Base-by-base conservation (phyloP, 2,329 filamentous ascomycete species). In the Coniochaeta sp. region DNA sequence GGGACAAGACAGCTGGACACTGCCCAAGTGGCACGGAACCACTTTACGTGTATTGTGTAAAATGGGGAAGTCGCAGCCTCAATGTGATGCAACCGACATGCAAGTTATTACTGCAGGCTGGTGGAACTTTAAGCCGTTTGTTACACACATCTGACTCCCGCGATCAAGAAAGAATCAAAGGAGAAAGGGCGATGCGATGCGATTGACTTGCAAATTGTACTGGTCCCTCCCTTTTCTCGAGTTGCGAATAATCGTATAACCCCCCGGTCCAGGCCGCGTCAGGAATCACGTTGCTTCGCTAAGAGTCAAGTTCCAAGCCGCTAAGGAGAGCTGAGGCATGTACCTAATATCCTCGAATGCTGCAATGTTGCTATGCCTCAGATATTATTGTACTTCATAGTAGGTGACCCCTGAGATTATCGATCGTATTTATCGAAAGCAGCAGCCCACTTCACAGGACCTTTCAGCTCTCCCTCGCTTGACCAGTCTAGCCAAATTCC, bases 61-160 rank as follows among this genome's bases (percentile, higher is more conserved):
- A n/a, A n/a, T n/a, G 38, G 38, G 20, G 18, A 42, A 42, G 38
- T 42, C 38, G 38, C 38, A 42, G 38, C 38, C 38, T 42, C 38
- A 24, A n/a, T n/a, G 38, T 26, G 10, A 22, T 42, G 38, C 38
- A 42, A 42, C 38, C 38, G n/a, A n/a, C n/a, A n/a, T n/a, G n/a
- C n/a, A n/a, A n/a, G n/a, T n/a, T n/a, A n/a, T n/a, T n/a, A n/a
- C n/a, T n/a, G n/a, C n/a, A n/a, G n/a, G n/a, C n/a, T n/a, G n/a
- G n/a, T n/a, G n/a, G n/a, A n/a, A n/a, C n/a, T n/a, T n/a, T n/a
- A n/a, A n/a, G n/a, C n/a, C n/a, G n/a, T n/a, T n/a, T n/a, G n/a
- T n/a, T n/a, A n/a, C n/a, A n/a, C n/a, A n/a, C n/a, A n/a, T n/a
- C n/a, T n/a, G n/a, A n/a, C n/a, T n/a, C n/a, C n/a, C n/a, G n/a